Evolutionary conservation across 1,139 yeast species (phyloP).

Genomic region (Debaryomyces fabryi): DNA sequence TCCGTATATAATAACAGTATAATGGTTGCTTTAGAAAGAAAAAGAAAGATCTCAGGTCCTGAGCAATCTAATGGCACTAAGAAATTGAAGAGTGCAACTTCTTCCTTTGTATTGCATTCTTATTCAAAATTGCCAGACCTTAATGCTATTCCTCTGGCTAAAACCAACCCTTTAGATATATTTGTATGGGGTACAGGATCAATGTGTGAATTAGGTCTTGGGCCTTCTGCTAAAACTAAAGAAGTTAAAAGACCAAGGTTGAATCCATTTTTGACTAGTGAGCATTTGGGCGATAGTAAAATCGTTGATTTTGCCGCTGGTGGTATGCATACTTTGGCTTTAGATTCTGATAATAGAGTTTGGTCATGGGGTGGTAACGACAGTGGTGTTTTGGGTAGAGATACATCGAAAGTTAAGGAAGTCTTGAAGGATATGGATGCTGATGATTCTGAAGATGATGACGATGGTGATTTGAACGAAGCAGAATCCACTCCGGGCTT

Average conservation of each 20-base stretch:
- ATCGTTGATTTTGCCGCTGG: constrained; percentile 90
- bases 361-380: constrained; percentile 99
- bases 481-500: constrained; percentile 84
- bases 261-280: constrained; percentile 70
- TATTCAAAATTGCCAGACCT: constrained; percentile 51
- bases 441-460: constrained; percentile 58
- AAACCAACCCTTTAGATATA: constrained; percentile 60
- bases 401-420: constrained; percentile 65
- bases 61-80: constrained; percentile 25
- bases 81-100: constrained; percentile 38
- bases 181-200: constrained; percentile 97
- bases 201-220: constrained; percentile 95
- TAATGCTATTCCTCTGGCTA: constrained; percentile 43
- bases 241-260: constrained; percentile 95
- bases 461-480: constrained; percentile 83
- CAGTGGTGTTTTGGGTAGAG: constrained; percentile 90
- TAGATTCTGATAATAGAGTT: constrained; percentile 69
- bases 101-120: constrained; percentile 50
- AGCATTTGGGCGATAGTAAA: constrained; percentile 50
- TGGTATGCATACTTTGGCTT: constrained; percentile 90
- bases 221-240: constrained; percentile 83
- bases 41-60: constrained; percentile 28
- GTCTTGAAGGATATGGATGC: constrained; percentile 65
- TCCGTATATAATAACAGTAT: not conserved
- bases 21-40: constrained; percentile 52